Evolutionary conservation across 2,329 filamentous ascomycete genomes (phyloP).

Genomic region (Fusarium albosuccineum): DNA sequence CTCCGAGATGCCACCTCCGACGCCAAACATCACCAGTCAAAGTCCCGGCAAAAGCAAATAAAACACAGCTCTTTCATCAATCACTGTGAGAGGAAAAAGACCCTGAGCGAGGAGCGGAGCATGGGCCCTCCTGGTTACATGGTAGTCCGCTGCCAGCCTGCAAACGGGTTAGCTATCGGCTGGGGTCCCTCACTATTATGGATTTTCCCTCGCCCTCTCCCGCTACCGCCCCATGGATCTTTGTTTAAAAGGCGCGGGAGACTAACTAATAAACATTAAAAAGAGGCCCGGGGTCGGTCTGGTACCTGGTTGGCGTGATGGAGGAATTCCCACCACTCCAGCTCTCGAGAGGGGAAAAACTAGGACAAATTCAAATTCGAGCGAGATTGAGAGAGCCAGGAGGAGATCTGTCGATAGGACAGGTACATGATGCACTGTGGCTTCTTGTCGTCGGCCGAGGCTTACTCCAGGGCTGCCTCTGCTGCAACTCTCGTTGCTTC

Average conservation of each 20-base stretch:
- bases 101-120: constrained; percentile 20
- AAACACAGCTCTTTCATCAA: constrained; percentile 13
- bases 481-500: background rate
- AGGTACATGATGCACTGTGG: background rate
- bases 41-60: constrained; percentile 28
- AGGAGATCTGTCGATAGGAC: background rate
- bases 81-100: constrained; percentile 1
- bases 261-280: background rate
- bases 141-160: constrained; percentile 21
- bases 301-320: constrained; percentile 22
- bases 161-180: constrained; percentile 21
- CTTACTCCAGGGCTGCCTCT: background rate
- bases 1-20: background rate
- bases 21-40: constrained; percentile 5
- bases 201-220: constrained; percentile 11
- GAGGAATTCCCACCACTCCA: constrained; percentile 19
- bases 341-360: background rate
- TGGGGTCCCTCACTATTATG: background rate
- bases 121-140: constrained; percentile 18
- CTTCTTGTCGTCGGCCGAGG: background rate
- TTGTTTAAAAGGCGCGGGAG: constrained; percentile 2
- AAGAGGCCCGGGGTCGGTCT: background rate
- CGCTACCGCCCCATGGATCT: constrained; percentile 7
- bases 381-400: constrained; percentile 12
- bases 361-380: background rate